phyloP scores from a whole-genome alignment of 768 basidiomycete genomes.

The Collybiopsis confluens region DNA sequence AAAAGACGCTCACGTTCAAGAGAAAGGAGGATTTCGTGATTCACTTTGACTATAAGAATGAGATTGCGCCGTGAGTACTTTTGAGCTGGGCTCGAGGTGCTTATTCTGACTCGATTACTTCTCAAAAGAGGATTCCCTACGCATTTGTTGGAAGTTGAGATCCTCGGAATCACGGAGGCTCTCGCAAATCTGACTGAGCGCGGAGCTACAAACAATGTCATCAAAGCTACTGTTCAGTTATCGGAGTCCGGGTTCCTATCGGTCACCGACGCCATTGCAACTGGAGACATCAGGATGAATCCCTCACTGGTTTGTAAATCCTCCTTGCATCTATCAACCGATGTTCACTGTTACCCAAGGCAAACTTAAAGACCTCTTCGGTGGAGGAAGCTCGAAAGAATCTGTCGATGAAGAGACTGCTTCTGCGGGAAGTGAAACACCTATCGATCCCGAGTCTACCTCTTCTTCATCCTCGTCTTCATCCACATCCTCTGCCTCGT shows the following conservation, averaged over 20 bases:
- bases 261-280: slow-evolving; percentile 73
- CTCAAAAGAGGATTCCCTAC: slow-evolving; percentile 60
- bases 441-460: slow-evolving; percentile 27
- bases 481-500: slow-evolving; percentile 27
- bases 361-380: slow-evolving; percentile 87
- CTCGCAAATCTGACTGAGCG: slow-evolving; percentile 79
- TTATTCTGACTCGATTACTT: slow-evolving; percentile 5
- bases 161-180: slow-evolving; percentile 72
- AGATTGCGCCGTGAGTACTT: slow-evolving; percentile 52
- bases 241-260: slow-evolving; percentile 86
- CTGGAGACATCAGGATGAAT: slow-evolving; percentile 79
- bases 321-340: not conserved
- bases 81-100: not conserved
- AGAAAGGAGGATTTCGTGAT: slow-evolving; percentile 80
- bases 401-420: slow-evolving; percentile 18
- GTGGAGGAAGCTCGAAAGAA: slow-evolving; percentile 45
- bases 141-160: slow-evolving; percentile 67
- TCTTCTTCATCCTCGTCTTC: slow-evolving; percentile 27
- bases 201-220: slow-evolving; percentile 75
- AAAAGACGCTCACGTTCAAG: slow-evolving; percentile 85
- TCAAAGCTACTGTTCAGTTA: slow-evolving; percentile 80
- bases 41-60: slow-evolving; percentile 70
- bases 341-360: slow-evolving; percentile 34
- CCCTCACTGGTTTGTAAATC: slow-evolving; percentile 54
- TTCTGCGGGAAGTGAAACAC: slow-evolving; percentile 39